These are phyloP conservation scores for Debaryomyces fabryi DNA, from an alignment of 1,139 yeast species.

Conservation along the genomic window DNA sequence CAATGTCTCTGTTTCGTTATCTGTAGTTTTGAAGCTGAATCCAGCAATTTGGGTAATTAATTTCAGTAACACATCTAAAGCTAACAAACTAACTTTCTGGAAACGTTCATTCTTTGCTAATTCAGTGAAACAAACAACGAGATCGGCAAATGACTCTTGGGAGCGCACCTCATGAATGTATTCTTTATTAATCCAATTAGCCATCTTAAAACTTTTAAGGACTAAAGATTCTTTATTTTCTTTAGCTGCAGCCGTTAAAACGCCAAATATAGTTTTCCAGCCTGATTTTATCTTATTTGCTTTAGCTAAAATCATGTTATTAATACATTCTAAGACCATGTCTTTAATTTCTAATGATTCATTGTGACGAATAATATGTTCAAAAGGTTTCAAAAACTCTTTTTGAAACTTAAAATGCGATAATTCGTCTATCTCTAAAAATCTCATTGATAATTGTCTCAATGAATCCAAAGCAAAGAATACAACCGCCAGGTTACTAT, in stretches of 20 bases:
- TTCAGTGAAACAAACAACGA: conserved; percentile 77
- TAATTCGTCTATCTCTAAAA: conserved; percentile 89
- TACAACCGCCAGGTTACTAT: conserved; percentile 72
- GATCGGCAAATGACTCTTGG: conserved; percentile 75
- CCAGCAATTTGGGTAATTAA: conserved; percentile 64
- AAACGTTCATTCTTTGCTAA: conserved; percentile 82
- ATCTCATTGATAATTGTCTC: conserved; percentile 89
- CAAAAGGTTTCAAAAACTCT: conserved; percentile 91
- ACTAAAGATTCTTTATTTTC: conserved; percentile 62
- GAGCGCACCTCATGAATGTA: conserved; percentile 64
- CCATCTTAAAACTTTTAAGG: conserved; percentile 61
- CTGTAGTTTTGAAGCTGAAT: conserved; percentile 28
- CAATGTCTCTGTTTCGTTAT: conserved; percentile 4
- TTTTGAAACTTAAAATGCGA: conserved; percentile 95
- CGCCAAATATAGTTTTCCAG: conserved; percentile 88
- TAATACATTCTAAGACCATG: conserved; percentile 87
- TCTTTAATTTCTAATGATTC: conserved; percentile 74
- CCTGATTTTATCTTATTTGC: conserved; percentile 83
- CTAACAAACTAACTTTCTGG: conserved; percentile 78
- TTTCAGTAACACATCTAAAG: conserved; percentile 73
- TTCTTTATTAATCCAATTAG: conserved; percentile 62
- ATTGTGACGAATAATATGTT: conserved; percentile 72
- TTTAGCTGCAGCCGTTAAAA: conserved; percentile 66
- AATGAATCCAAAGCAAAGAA: conserved; percentile 92
- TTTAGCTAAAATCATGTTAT: conserved; percentile 81